These are phyloP conservation scores for Penicillium egyptiacum DNA, from an alignment of 495 filamentous ascomycete species.

Conservation along the genomic window DNA sequence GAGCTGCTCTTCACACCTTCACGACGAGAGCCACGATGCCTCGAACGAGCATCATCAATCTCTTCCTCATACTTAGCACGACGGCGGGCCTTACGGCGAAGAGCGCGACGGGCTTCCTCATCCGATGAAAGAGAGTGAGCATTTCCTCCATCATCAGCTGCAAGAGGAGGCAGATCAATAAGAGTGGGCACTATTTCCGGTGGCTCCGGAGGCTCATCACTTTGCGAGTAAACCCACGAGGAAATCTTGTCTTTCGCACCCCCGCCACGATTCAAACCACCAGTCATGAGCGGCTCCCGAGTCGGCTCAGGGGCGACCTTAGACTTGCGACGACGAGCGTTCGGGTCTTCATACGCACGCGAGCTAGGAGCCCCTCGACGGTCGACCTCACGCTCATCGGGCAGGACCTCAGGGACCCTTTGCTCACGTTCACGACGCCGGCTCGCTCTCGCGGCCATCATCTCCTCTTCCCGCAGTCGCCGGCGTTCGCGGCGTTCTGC, in stretches of 20 bases:
- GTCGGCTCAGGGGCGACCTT: constrained; percentile 23
- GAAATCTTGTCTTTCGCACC: constrained; percentile 54
- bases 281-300: constrained; percentile 29
- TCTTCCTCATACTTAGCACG: constrained; percentile 46
- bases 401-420: constrained; percentile 17
- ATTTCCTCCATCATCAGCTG: constrained; percentile 19
- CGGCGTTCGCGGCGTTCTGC: constrained; percentile 45
- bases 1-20: constrained; percentile 42
- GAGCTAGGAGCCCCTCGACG: constrained; percentile 20
- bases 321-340: constrained; percentile 35
- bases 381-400: constrained; percentile 26
- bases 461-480: constrained; percentile 40
- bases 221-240: constrained; percentile 59
- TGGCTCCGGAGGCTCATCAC: constrained; percentile 57
- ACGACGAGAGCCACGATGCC: constrained; percentile 34
- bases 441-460: constrained; percentile 35
- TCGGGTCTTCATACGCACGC: constrained; percentile 33
- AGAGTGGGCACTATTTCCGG: constrained; percentile 56
- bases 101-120: constrained; percentile 41
- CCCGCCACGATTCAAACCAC: constrained; percentile 23
- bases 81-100: constrained; percentile 38
- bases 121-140: constrained; percentile 44
- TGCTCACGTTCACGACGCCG: constrained; percentile 41
- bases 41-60: constrained; percentile 38
- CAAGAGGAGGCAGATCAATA: constrained; percentile 49